Conservation (phyloP, 2,329 filamentous ascomycete genomes). For the Colletotrichum gigasporum region DNA sequence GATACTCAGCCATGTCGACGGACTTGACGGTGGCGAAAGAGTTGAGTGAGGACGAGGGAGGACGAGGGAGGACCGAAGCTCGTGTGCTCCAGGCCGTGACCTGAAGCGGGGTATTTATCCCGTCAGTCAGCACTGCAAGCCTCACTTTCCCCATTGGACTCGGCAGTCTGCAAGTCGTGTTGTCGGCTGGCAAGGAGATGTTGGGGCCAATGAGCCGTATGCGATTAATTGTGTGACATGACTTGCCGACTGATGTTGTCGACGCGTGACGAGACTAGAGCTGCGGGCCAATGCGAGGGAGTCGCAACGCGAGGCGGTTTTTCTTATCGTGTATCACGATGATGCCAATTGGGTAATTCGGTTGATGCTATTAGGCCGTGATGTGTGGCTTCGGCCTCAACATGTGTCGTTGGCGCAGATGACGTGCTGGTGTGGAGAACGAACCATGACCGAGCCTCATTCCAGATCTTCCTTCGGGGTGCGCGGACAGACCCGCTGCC, state of each 20-base stretch:
- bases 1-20: neutral
- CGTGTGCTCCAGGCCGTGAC: neutral
- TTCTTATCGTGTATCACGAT: neutral
- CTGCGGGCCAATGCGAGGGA: neutral
- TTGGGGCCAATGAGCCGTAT: conserved; percentile 21
- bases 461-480: too few relatives aligned
- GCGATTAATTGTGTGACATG: neutral
- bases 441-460: too few relatives aligned
- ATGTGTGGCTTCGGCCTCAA: too few relatives aligned
- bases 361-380: too few relatives aligned
- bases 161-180: neutral
- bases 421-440: too few relatives aligned
- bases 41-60: neutral
- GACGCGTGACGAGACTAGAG: neutral
- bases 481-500: too few relatives aligned
- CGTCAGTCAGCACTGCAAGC: conserved; percentile 10
- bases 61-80: neutral
- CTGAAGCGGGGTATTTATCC: conserved; percentile 22
- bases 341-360: neutral
- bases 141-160: conserved; percentile 24
- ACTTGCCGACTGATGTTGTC: neutral
- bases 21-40: neutral
- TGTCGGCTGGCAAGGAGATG: neutral
- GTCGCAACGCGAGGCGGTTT: neutral
- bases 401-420: too few relatives aligned